phyloP scores from a whole-genome alignment of 106 monocot genomes.

The Dendrobium chrysotoxum region DNA sequence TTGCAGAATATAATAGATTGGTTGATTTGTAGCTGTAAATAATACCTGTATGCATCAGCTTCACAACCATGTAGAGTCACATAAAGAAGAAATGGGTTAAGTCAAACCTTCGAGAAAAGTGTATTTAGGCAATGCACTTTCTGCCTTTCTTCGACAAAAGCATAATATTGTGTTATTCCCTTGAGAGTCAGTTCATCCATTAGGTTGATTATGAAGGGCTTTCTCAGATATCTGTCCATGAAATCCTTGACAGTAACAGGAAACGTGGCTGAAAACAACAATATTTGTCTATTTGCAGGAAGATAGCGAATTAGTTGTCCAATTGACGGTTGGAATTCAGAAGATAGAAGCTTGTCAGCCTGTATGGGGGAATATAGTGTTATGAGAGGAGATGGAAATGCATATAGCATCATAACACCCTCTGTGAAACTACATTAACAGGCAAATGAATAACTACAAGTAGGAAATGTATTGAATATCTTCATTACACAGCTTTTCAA shows the following conservation, averaged over 20 bases:
- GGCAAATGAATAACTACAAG: too few species aligned
- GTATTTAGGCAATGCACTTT: constrained; percentile 98
- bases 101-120: constrained; percentile 90
- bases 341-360: constrained; percentile 97
- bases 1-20: constrained; percentile 99
- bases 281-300: constrained; percentile 65
- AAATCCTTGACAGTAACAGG: constrained; percentile 95
- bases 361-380: constrained; percentile 6
- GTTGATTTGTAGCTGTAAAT: constrained; percentile 58
- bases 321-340: constrained; percentile 88
- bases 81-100: background rate
- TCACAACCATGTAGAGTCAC: background rate
- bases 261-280: constrained; percentile 94
- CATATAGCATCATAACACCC: background rate
- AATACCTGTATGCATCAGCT: background rate
- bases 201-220: constrained; percentile 85
- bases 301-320: constrained; percentile 74
- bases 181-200: constrained; percentile 98
- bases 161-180: constrained; percentile 95
- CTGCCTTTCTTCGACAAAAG: constrained; percentile 97
- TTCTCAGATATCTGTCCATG: constrained; percentile 76
- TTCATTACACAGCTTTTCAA: too few species aligned
- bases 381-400: too few species aligned
- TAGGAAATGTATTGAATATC: too few species aligned
- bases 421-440: background rate